Evolutionary conservation across 768 basidiomycete species (phyloP), one percentile per base, ranked within the genome.

Genomic region (Termitomyces titanicus): DNA sequence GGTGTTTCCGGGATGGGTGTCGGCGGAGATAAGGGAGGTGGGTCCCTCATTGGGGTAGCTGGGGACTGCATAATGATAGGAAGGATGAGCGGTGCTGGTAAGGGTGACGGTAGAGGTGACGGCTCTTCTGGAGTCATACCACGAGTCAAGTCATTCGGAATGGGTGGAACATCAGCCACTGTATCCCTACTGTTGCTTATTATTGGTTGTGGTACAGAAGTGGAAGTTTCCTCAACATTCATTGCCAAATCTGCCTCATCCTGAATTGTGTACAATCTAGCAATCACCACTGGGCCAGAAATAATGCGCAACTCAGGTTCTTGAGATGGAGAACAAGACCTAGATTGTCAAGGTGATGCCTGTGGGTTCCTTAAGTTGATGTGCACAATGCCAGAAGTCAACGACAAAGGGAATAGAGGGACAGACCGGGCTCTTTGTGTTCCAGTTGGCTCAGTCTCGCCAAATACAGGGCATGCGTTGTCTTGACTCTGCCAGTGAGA

Each of bases 1-100:
- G 81, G 81, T 1, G 82, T 80, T 55, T 76, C 72, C 6, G 80
- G 76, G 33, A 81, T 61, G 7, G 83, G 82, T 7, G 83, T 82
- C 34, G 84, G 68, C 17, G 77, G 77, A 1, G 77, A 79, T 55
- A 72, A 64, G 10, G 73, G 67, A 4, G 66, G 40, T 35, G 27
- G 3, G 31, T 59, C 38, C 40, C 47, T 50, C 27, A 53, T 27
- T 24, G 70, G 70, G 6, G 71, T 70, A 7, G 61, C 51, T 10
- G 67, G 64, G 24, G 57, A 53, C 40, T 64, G 57, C 22, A 61
- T 10, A 24, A 59, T 45, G 47, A 42, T n/a, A n/a, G n/a, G n/a
- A n/a, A n/a, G n/a, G n/a, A n/a, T 39, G 24, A 50, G 44, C 5
- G 53, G 39, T 10, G 18, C 12, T 12, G 18, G 29, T 29, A 43